Percentiles rank a stretch among this genome's conserved stretches.
Evolutionary conservation across 495 filamentous ascomycete genomes (phyloP).

Genomic region (Neurospora discreta): DNA sequence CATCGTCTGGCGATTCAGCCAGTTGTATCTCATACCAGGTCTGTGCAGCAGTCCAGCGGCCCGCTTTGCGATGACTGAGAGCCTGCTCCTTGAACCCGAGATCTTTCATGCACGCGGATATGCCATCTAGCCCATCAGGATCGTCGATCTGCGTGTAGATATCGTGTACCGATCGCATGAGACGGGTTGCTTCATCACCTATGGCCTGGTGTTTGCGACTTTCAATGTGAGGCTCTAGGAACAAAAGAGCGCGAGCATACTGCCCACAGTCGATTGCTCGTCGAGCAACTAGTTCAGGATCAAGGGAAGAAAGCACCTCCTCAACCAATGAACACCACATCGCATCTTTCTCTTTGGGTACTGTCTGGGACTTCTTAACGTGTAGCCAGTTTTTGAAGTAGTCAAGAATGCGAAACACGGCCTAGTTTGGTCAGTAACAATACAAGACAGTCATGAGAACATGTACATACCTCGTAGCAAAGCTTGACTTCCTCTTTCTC

Average conservation of each 20-base stretch:
- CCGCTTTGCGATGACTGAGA: constrained; percentile 80
- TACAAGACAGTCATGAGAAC: neutral
- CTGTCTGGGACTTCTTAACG: constrained; percentile 37
- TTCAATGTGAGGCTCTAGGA: constrained; percentile 83
- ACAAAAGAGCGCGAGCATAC: constrained; percentile 81
- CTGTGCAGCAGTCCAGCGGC: constrained; percentile 95
- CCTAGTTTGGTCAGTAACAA: constrained; percentile 35
- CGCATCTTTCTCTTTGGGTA: constrained; percentile 25
- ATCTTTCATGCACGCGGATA: constrained; percentile 71
- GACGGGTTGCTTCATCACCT: constrained; percentile 33
- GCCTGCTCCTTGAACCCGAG: constrained; percentile 86
- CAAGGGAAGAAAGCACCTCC: constrained; percentile 49
- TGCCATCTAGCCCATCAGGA: constrained; percentile 90
- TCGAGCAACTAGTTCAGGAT: constrained; percentile 71
- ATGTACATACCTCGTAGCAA: constrained; percentile 62
- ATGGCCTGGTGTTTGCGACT: constrained; percentile 38
- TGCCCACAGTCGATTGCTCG: constrained; percentile 87
- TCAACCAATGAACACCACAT: constrained; percentile 25
- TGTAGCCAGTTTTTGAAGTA: constrained; percentile 87
- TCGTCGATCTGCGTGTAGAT: constrained; percentile 97
- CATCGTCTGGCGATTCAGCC: constrained; percentile 63
- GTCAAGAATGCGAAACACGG: constrained; percentile 81
- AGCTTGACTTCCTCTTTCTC: constrained; percentile 61
- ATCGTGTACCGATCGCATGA: constrained; percentile 71
- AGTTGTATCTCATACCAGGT: constrained; percentile 93